Percentiles rank a stretch among this genome's conserved stretches.
Conservation (phyloP, 768 basidiomycete species). For the Lyophyllum semitale region DNA sequence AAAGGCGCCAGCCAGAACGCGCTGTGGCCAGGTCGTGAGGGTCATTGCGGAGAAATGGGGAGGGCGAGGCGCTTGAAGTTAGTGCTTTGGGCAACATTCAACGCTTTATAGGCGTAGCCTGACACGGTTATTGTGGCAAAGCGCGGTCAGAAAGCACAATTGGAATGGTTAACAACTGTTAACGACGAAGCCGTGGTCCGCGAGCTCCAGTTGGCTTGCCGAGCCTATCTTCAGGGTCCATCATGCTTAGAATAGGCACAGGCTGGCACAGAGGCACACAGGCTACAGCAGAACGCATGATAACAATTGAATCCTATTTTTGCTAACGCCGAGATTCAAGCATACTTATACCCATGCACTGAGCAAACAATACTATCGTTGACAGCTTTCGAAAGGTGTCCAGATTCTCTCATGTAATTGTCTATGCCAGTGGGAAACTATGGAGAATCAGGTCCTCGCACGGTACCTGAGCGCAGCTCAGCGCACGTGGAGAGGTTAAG, state of each 20-base stretch:
- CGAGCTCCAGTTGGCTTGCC: conserved; percentile 6
- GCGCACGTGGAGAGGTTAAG: no score
- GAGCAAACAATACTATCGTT: no score
- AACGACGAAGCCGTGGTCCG: not conserved
- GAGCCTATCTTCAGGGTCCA: conserved; percentile 1
- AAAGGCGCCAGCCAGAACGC: conserved; percentile 20
- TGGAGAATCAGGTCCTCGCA: not conserved
- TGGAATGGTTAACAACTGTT: not conserved
- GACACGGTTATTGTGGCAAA: conserved; percentile 3
- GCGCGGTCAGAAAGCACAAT: conserved; percentile 3
- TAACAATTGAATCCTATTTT: no score
- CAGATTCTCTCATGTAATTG: conserved; percentile 9
- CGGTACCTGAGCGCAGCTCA: not conserved
- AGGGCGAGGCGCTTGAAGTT: not conserved
- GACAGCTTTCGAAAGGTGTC: not conserved
- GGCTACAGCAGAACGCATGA: no score
- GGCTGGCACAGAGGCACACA: no score
- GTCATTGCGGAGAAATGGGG: conserved; percentile 6
- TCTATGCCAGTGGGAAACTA: not conserved
- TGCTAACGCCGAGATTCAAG: no score
- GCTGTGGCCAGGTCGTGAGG: conserved; percentile 27
- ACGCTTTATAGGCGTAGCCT: conserved; percentile 1
- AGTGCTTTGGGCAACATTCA: not conserved
- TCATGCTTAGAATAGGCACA: not conserved
- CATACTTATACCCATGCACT: no score